phyloP scores from a whole-genome alignment of 1,139 yeast species.

The Pneumocystis wakefieldiae region DNA sequence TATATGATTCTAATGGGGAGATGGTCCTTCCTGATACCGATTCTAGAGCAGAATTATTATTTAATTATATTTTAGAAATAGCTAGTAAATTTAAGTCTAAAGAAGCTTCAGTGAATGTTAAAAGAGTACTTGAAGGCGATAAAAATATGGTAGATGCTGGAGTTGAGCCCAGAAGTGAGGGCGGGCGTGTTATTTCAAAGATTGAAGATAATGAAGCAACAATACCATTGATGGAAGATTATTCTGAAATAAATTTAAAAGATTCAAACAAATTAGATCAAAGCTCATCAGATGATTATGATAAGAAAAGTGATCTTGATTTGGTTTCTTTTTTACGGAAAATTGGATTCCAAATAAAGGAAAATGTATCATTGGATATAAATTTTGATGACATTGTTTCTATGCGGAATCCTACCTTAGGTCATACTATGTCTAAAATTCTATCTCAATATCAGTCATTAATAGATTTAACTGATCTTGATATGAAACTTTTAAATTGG shows the following conservation, averaged over 20 bases:
- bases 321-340: not conserved
- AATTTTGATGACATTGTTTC: slow-evolving; percentile 22
- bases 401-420: slow-evolving; percentile 25
- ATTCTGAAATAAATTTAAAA: not conserved
- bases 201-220: slow-evolving; percentile 13
- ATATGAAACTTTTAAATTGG: slow-evolving; percentile 28
- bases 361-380: not conserved
- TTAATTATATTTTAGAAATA: slow-evolving; percentile 26
- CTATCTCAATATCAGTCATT: slow-evolving; percentile 22
- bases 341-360: slow-evolving; percentile 10
- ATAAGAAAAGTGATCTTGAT: not conserved
- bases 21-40: slow-evolving; percentile 21
- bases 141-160: slow-evolving; percentile 9
- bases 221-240: slow-evolving; percentile 1
- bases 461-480: slow-evolving; percentile 24
- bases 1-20: slow-evolving; percentile 21
- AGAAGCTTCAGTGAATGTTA: not conserved
- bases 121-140: slow-evolving; percentile 23
- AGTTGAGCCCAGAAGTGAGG: slow-evolving; percentile 14
- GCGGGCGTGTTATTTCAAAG: slow-evolving; percentile 14
- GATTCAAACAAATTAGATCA: not conserved
- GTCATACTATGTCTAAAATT: slow-evolving; percentile 26
- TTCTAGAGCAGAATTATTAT: slow-evolving; percentile 24
- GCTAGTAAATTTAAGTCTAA: slow-evolving; percentile 23
- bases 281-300: no score